phyloP scores from a whole-genome alignment of 345 rosid species.

The Turritis glabra region DNA sequence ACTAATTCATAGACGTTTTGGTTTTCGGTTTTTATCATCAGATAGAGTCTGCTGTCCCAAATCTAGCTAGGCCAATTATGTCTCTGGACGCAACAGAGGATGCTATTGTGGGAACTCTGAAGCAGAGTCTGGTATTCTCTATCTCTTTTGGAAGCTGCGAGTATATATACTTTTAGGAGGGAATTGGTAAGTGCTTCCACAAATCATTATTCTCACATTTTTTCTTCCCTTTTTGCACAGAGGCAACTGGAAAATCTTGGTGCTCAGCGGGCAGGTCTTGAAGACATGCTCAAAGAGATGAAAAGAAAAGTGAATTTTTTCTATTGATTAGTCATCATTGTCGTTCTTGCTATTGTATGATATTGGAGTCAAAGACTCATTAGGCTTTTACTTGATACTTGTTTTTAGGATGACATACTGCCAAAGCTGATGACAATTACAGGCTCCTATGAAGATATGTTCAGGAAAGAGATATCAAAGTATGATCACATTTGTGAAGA shows the following conservation, averaged over 20 bases:
- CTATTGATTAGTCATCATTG: constrained; percentile 13
- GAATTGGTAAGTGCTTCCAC: constrained; percentile 10
- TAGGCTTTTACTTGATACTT: constrained; percentile 24
- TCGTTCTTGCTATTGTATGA: constrained; percentile 19
- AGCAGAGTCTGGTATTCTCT: constrained; percentile 83
- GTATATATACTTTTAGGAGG: constrained; percentile 1
- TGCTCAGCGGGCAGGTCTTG: constrained; percentile 97
- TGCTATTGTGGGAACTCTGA: constrained; percentile 88
- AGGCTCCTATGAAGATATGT: constrained; percentile 92
- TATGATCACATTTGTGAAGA: constrained; percentile 84
- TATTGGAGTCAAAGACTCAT: constrained; percentile 17
- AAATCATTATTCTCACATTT: constrained; percentile 11
- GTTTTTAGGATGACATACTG: constrained; percentile 86
- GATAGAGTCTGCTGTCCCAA: constrained; percentile 94
- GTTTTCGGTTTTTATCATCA: constrained; percentile 42
- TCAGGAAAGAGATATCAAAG: constrained; percentile 89
- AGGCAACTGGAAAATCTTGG: constrained; percentile 97
- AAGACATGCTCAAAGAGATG: constrained; percentile 99
- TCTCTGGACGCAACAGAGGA: constrained; percentile 96
- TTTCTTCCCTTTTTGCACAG: constrained; percentile 48
- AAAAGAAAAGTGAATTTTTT: constrained; percentile 72
- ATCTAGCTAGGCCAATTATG: constrained; percentile 90
- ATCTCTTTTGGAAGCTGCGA: constrained; percentile 16
- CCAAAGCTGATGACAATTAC: constrained; percentile 93
- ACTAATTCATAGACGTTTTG: constrained; percentile 12